Evolutionary conservation across 78 protist genomes (phyloP), one percentile per base, ranked within the genome.

Genomic region (Blattamonas nauphoetae): DNA sequence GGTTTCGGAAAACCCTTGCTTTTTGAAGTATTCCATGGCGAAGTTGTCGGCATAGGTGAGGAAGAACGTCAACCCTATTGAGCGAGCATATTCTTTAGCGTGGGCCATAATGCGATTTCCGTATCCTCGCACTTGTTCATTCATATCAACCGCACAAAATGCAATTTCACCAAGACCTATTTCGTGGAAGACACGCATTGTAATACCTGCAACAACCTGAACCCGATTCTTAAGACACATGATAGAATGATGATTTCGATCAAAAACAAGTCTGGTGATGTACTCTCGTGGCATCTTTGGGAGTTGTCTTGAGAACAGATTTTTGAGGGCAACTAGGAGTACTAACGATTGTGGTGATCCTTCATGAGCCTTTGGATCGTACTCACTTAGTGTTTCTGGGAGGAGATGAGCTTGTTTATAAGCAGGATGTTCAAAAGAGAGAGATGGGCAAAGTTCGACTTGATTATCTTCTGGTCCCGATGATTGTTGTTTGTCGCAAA

Each of bases 31-130:
- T 36, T 33, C 91, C n/a, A 89, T 45, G 1, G 91, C 91, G 1
- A 43, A 34, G 81, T 89, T 85, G 5, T 89, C 91, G 5, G 91
- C 91, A 34, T 89, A 89, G n/a, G 91, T 89, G 4, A 89, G 45
- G 32, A 89, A 35, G 46, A 85, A 85, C 35, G 21, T 1, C 34
- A 84, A n/a, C 34, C 88, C 85, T 21, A 45, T 1, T 1, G 2
- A 36, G 1, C 5, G 11, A 33, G 88, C 1, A 44, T 85, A 85
- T 2, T 89, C 81, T 3, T 89, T 84, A 44, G 84, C 35, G 82
- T 89, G 91, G 45, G 80, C 84, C 91, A 89, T 89, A n/a, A 89
- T 6, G 5, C 91, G 2, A 21, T 81, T 71, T 33, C 91, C 91
- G 84, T 85, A 11, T 1, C 91, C 91, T 21, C 83, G 83, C 33